Base-by-base conservation (phyloP, 2,329 filamentous ascomycete species). In the Fulvia fulva region DNA sequence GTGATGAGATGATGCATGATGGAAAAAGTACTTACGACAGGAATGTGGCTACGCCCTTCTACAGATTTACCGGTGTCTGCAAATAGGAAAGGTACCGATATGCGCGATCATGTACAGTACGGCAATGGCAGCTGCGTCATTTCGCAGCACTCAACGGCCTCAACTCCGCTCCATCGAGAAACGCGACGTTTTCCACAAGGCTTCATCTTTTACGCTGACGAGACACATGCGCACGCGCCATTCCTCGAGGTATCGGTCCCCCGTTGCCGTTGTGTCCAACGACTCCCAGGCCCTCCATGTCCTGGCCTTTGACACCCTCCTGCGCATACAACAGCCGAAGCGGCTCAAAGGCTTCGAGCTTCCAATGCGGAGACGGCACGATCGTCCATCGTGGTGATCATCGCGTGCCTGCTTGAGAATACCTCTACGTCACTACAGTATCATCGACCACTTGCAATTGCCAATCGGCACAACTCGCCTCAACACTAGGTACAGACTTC, bases 361-460 rank as follows among this genome's bases (percentile, higher is more conserved):
- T 23, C 22, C 21, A 47, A 47, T 47, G 21, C 44, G 21, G 22
- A 23, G 44, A 23, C 6, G 23, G 21, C 25, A 26, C 23, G 50
- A 52, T 37, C 50, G 28, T 25, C 7, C 46, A 22, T 32, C 19
- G 25, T 21, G 47, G n/a, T 21, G 47, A 34, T 51, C 25, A 30
- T 51, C 25, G 47, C 16, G 30, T n/a, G 23, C 25, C 25, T 34
- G 47, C 30, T 34, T 43, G 2, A 52, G 23, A 21, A 47, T n/a
- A 47, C 41, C 6, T 30, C 12, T 21, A 51, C 34, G 50, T 43
- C 50, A 52, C 34, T 22, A 21, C 22, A 52, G 50, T 41, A 50
- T 50, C 47, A 50, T 50, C 26, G 21, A n/a, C n/a, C n/a, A n/a
- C n/a, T n/a, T 26, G 45, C 45, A 19, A 49, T 49, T n/a, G n/a